Base-by-base conservation (phyloP, 2,329 filamentous ascomycete genomes). In the Dactylellina drechsleri region DNA sequence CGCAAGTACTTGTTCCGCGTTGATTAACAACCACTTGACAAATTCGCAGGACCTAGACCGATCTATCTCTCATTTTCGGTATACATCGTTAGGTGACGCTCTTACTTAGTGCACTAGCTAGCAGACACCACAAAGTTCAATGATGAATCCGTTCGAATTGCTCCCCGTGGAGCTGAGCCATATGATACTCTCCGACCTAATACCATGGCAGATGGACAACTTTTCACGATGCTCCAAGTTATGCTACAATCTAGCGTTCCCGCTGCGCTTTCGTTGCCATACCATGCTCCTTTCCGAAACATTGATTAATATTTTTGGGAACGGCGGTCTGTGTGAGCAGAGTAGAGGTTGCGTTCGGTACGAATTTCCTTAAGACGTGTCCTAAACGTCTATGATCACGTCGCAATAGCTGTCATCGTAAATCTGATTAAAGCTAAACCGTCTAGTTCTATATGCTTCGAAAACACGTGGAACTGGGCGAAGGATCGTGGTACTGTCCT, bases 161-260 rank as follows among this genome's bases (percentile, higher is more conserved):
- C 16, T 54, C 13, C 23, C 52, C 10, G 13, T 23, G 26, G 52
- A 54, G 16, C 52, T 54, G 3, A 6, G 1, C 12, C 52, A 31
- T 18, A 13, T 54, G 23, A 16, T 54, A 13, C 52, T 54, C 16
- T 1, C 52, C 13, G 2, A 13, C 13, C 52, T 54, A 4, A 28
- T 36, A 20, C 15, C 12, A 8, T 4, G 15, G 18, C 5, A 20
- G 20, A 4, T 10, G 50, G 23, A 13, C 23, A 23, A 23, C 12
- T 54, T 54, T 54, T 28, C 52, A 36, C 20, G 13, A 54, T 54
- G 52, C 26, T 54, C 52, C 8, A 28, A 20, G 52, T 54, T 36
- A 4, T 54, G 52, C 26, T 54, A 54, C 26, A 54, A 36, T 8
- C 52, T 54, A 8, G 26, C 52, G 23, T 13, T 36, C 8, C 52